A percentile compares a stretch with the other conserved stretches of the same genome.
Evolutionary conservation across 805 yeast species (phyloP).

Genomic region (Zygosaccharomyces bisporus): DNA sequence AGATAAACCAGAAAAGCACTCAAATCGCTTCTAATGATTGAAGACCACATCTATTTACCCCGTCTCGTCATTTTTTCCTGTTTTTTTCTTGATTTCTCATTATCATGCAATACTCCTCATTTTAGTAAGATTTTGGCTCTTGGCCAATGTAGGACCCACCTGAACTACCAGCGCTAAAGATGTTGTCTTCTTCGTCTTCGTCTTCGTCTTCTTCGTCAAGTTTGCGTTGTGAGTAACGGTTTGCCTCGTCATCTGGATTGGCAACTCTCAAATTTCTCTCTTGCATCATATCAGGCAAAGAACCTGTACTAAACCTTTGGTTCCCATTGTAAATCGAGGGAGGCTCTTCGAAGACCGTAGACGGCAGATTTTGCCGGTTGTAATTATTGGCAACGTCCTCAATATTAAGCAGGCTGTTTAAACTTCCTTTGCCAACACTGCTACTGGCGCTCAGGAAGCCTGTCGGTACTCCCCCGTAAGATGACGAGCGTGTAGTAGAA

Average conservation of each 20-base stretch:
- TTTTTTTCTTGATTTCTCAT: neutral
- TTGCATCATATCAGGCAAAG: conserved; percentile 44
- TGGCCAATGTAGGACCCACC: conserved; percentile 12
- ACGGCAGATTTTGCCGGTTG: conserved; percentile 14
- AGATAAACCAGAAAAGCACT: neutral
- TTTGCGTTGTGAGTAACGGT: conserved; percentile 13
- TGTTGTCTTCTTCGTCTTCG: conserved; percentile 13
- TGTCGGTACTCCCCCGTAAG: conserved; percentile 16
- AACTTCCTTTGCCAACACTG: conserved; percentile 11
- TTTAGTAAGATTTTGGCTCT: conserved; percentile 11
- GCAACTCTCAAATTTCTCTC: conserved; percentile 49
- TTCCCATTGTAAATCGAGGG: conserved; percentile 42
- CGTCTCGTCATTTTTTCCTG: neutral
- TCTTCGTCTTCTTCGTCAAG: conserved; percentile 13
- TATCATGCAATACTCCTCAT: no score
- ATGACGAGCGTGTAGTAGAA: conserved; percentile 12
- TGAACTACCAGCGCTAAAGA: conserved; percentile 16
- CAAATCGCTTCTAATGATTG: neutral
- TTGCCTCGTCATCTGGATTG: conserved; percentile 37
- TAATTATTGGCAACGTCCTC: conserved; percentile 6
- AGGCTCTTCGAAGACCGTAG: conserved; percentile 21
- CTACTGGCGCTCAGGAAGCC: conserved; percentile 14
- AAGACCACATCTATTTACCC: neutral
- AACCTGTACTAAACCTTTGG: conserved; percentile 51
- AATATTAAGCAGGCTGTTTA: conserved; percentile 2